Base-by-base conservation (phyloP, 1,284 basidiomycete genomes). In the Ganoderma leucocontextum region DNA sequence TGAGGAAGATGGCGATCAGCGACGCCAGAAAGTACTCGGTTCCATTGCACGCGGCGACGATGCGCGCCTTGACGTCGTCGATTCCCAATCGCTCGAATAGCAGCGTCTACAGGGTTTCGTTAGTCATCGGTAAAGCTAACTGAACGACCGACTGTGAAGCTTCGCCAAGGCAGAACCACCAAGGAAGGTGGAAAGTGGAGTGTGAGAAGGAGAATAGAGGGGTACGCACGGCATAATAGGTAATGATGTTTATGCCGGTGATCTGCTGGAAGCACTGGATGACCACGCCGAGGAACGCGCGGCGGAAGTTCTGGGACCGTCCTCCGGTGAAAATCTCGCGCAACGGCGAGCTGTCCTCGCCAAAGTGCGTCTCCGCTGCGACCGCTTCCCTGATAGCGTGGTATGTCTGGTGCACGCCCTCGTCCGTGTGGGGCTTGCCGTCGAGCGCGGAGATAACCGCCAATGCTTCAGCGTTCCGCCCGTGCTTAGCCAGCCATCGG, bases 221-320 rank as follows among this genome's bases (percentile, higher is more conserved):
- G 55, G 22, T 25, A 68, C 71, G 36, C 42, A 73, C 72, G 19
- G 72, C 70, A 52, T 73, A 73, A 49, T 73, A 73, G 12, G 89
- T 91, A 72, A 92, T 89, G 13, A 92, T 70, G 72, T 93, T 93
- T 74, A 87, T 86, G 39, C 85, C 86, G 17, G 86, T 86, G 36
- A 91, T 87, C 76, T 93, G 91, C 77, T 93, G 90, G 80, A 92
- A 91, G 74, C 88, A 89, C 73, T 92, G 91, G 60, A 86, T 85
- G 62, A 87, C 81, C 64, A 91, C 80, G 6, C 86, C 91, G 25
- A 92, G 79, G 62, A 82, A 78, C 13, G 87, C 84, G 49, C 91
- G 83, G 65, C 90, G 82, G 78, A 91, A 88, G 78, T 92, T 92
- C 75, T 91, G 91, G 41, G 82, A 82, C 17, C 84, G 86, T 0